These are phyloP conservation scores for Ascoidea tarda DNA, from an alignment of 805 yeast species.

Conservation along the genomic window DNA sequence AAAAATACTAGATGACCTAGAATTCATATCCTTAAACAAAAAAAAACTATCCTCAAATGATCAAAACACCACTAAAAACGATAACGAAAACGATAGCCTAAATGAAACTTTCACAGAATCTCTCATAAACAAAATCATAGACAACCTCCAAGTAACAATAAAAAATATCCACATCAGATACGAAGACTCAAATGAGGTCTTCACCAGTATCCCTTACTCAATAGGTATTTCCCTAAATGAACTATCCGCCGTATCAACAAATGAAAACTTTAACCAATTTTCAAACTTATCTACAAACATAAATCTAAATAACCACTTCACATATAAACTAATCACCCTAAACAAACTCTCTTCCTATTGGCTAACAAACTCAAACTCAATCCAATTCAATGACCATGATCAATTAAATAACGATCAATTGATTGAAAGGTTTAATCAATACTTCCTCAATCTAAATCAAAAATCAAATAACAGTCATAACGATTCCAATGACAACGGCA, in stretches of 20 bases:
- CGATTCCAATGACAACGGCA: no score
- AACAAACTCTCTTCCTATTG: slow-evolving; percentile 69
- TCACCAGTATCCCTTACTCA: slow-evolving; percentile 65
- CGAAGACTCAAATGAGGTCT: slow-evolving; percentile 59
- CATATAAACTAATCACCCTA: slow-evolving; percentile 67
- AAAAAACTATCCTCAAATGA: slow-evolving; percentile 20
- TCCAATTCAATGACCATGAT: slow-evolving; percentile 11
- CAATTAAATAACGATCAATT: not conserved
- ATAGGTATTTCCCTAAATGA: slow-evolving; percentile 76
- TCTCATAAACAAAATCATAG: slow-evolving; percentile 78
- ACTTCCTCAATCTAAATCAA: no score
- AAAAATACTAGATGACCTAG: slow-evolving; percentile 52
- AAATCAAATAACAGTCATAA: no score
- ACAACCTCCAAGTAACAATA: slow-evolving; percentile 82
- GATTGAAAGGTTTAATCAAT: no score
- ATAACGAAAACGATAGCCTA: slow-evolving; percentile 18
- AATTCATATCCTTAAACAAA: slow-evolving; percentile 27
- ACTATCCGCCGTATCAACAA: slow-evolving; percentile 83
- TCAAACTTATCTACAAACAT: slow-evolving; percentile 47
- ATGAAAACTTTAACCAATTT: slow-evolving; percentile 80
- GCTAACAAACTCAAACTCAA: slow-evolving; percentile 51
- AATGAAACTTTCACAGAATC: slow-evolving; percentile 81
- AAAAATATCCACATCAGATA: slow-evolving; percentile 85
- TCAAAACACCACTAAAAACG: slow-evolving; percentile 7
- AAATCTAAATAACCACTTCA: slow-evolving; percentile 17